Evolutionary conservation across 1,284 basidiomycete genomes (phyloP), one percentile per base, ranked within the genome.

Genomic region (Anthracocystis setariae): DNA sequence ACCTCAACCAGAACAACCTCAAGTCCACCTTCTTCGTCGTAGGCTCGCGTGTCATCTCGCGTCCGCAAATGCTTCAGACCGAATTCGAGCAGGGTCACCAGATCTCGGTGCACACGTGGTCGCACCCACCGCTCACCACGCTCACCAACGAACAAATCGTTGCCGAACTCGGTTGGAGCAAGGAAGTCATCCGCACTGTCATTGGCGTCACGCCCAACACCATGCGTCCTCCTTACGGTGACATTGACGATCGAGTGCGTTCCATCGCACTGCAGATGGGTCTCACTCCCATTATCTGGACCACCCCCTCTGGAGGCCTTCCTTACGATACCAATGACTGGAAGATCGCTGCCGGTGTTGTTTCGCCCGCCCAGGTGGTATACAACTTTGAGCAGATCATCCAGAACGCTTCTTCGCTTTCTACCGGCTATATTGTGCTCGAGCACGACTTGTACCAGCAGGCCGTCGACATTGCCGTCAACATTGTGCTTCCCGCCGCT

Each of bases 131-230:
- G 85, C 86, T 94, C 37, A 98, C 94, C 13, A 88, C 89, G 35
- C 86, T 94, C 63, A 89, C 92, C 46, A 98, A 90, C 80, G 89
- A 89, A 80, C 86, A 96, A 85, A 88, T 97, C 63, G 92, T 97
- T 20, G 93, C 93, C 23, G 94, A 97, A 84, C 87, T 98, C 47
- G 93, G 91, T 45, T 97, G 92, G 91, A 92, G 92, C 59, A 90
- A 90, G 72, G 89, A 92, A 84, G 76, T 90, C 52, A 95, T 98
- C 84, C 88, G 90, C 79, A 64, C 70, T 23, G 73, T 78, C 60
- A 74, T 77, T 21, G 81, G 81, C 44, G 76, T 83, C 40, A 76
- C 76, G 13, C 77, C 79, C 46, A 78, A 73, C 65, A 85, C 91
- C 62, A 78, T 78, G 72, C 74, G 77, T 27, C 81, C 81, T 29